Evolutionary conservation across 441 rosid genomes (phyloP).

Genomic region (Arabidopsis lyrata): DNA sequence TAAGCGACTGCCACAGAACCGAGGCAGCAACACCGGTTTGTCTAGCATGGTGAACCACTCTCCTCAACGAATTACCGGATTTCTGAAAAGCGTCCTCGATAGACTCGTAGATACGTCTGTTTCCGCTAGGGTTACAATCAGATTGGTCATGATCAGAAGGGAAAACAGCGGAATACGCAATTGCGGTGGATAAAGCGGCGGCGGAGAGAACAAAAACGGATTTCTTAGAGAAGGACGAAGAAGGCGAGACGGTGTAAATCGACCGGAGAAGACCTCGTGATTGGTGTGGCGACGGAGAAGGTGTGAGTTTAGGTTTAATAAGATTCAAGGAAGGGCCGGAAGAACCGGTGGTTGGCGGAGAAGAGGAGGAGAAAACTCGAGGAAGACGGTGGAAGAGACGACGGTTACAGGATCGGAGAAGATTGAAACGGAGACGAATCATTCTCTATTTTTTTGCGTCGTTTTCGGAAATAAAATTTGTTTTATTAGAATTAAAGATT

Average conservation of each 20-base stretch:
- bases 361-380: conserved; percentile 48
- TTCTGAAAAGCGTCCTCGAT: conserved; percentile 58
- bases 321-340: conserved; percentile 46
- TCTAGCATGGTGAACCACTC: conserved; percentile 63
- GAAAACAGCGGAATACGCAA: conserved; percentile 56
- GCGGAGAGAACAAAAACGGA: conserved; percentile 65
- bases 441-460: conserved; percentile 40
- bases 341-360: conserved; percentile 41
- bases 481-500: not conserved
- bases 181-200: conserved; percentile 57
- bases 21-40: conserved; percentile 88
- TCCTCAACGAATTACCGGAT: conserved; percentile 67
- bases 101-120: conserved; percentile 51
- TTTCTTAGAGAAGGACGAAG: conserved; percentile 46
- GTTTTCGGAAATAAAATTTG: conserved; percentile 27
- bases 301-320: conserved; percentile 42
- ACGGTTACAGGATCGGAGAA: conserved; percentile 50
- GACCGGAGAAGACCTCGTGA: conserved; percentile 35
- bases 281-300: conserved; percentile 41
- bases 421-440: conserved; percentile 58
- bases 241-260: conserved; percentile 33
- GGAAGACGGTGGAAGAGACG: conserved; percentile 44
- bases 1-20: conserved; percentile 88
- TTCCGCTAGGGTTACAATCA: conserved; percentile 29
- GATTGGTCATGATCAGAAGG: conserved; percentile 31